phyloP scores from a whole-genome alignment of 345 rosid species.

The Salix viminalis region DNA sequence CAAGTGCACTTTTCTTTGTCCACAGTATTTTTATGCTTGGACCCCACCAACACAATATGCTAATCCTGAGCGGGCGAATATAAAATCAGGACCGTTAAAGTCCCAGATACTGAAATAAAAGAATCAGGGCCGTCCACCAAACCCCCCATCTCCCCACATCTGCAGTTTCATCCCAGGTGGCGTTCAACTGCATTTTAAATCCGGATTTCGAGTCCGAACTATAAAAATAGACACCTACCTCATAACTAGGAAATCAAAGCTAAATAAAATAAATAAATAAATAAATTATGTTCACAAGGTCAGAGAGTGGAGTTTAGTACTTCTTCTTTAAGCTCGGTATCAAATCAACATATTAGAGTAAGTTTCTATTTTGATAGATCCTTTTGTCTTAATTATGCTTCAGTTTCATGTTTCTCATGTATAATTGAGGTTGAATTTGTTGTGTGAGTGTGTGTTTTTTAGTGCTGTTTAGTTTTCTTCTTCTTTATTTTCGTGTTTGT shows the following conservation, averaged over 20 bases:
- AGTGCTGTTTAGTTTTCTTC: conserved; percentile 5
- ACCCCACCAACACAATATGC: conserved; percentile 7
- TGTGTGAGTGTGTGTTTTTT: background rate
- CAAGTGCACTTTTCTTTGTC: no score
- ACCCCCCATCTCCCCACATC: background rate
- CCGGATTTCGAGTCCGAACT: conserved; percentile 66
- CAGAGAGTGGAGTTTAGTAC: background rate
- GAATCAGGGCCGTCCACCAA: conserved; percentile 46
- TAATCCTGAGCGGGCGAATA: conserved; percentile 9
- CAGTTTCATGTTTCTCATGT: background rate
- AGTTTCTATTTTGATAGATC: background rate
- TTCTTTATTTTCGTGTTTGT: background rate
- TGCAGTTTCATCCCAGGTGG: conserved; percentile 32
- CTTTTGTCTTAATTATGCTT: background rate
- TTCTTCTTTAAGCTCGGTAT: background rate
- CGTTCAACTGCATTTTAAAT: conserved; percentile 58
- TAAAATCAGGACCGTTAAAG: conserved; percentile 18
- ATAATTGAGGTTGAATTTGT: background rate
- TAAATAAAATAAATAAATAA: background rate
- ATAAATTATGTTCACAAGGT: background rate
- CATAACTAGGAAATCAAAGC: background rate
- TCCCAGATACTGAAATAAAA: background rate
- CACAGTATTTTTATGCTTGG: background rate
- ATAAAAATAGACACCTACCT: background rate
- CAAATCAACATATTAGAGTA: background rate